A percentile compares a stretch with the other conserved stretches of the same genome.
These are phyloP conservation scores for Protomyces pachydermus DNA, from an alignment of 1,139 yeast genomes.

Conservation along the genomic window DNA sequence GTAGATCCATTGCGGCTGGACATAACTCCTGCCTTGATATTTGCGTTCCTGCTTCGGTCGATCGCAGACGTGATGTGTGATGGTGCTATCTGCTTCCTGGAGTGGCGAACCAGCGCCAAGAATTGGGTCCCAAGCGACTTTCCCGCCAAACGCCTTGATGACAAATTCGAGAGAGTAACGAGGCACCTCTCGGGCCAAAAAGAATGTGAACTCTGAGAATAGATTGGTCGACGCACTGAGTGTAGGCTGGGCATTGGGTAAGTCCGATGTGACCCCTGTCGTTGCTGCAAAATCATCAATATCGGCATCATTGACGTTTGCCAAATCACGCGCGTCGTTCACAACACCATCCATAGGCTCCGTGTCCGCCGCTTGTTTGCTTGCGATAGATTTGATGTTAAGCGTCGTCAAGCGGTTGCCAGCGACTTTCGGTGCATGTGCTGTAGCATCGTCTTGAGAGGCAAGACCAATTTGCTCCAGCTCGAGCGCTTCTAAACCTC, in stretches of 20 bases:
- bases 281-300: constrained; percentile 53
- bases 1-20: constrained; percentile 98
- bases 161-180: constrained; percentile 85
- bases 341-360: constrained; percentile 47
- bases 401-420: constrained; percentile 24
- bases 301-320: constrained; percentile 43
- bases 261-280: constrained; percentile 47
- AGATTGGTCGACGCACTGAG: constrained; percentile 55
- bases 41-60: constrained; percentile 74
- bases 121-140: constrained; percentile 77
- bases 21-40: constrained; percentile 85
- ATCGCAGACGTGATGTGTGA: constrained; percentile 92
- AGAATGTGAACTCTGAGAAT: constrained; percentile 72
- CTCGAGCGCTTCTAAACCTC: constrained; percentile 81
- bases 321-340: constrained; percentile 39
- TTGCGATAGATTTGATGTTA: constrained; percentile 34
- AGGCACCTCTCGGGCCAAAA: constrained; percentile 92
- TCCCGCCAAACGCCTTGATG: constrained; percentile 82
- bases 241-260: constrained; percentile 73
- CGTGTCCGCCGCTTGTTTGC: constrained; percentile 39
- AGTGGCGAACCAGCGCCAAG: constrained; percentile 53
- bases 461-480: constrained; percentile 44
- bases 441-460: constrained; percentile 24
- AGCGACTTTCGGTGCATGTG: constrained; percentile 5
- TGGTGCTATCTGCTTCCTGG: constrained; percentile 41